Evolutionary conservation across 176 grass and related monocot species (phyloP).

Genomic region (Carex cristatella): DNA sequence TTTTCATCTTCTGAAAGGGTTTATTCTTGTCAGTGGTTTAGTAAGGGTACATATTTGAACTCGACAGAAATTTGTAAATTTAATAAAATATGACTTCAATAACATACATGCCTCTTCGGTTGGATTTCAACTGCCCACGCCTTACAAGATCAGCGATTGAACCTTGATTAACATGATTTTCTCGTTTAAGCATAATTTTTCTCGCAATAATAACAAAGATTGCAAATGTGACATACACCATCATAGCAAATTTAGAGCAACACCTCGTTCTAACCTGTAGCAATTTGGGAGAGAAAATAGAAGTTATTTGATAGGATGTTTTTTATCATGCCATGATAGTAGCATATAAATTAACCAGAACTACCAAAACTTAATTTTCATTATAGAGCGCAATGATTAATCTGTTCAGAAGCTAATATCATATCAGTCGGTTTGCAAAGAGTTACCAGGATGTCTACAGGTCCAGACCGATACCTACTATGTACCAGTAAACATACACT

Average conservation of each 20-base stretch:
- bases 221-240: slow-evolving; percentile 50
- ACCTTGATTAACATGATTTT: slow-evolving; percentile 43
- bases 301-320: not conserved
- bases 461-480: not conserved
- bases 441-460: not conserved
- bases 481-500: not conserved
- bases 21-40: not conserved
- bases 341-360: not conserved
- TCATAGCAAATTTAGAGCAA: slow-evolving; percentile 38
- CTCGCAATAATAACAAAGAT: slow-evolving; percentile 50
- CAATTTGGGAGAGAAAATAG: slow-evolving; percentile 6
- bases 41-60: not conserved
- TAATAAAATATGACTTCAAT: slow-evolving; percentile 17
- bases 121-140: slow-evolving; percentile 87
- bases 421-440: not conserved
- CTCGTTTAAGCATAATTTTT: slow-evolving; percentile 40
- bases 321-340: not conserved
- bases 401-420: not conserved
- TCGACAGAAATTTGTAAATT: slow-evolving; percentile 19
- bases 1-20: not conserved
- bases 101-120: slow-evolving; percentile 72
- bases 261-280: slow-evolving; percentile 48
- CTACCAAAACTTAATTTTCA: not conserved
- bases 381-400: not conserved
- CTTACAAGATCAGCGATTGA: slow-evolving; percentile 91